These are phyloP conservation scores for Austroboletus novae-zelandiae DNA, from an alignment of 1,284 basidiomycete genomes.

Conservation along the genomic window DNA sequence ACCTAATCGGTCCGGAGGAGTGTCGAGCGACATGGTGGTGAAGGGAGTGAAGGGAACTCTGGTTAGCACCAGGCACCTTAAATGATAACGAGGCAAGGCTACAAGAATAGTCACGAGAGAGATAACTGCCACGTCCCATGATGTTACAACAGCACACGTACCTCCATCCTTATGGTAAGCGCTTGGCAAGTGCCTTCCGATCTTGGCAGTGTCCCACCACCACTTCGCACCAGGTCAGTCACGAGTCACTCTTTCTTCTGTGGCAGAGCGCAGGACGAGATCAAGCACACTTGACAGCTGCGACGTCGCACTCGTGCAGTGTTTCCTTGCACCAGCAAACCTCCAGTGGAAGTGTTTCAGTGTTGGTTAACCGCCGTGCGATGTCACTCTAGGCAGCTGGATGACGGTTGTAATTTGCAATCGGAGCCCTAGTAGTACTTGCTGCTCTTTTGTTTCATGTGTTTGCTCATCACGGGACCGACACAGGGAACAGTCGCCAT, in stretches of 20 bases:
- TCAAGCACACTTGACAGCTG: constrained; percentile 25
- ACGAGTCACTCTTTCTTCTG: neutral
- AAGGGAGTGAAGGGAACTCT: neutral
- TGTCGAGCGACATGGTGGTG: constrained; percentile 8
- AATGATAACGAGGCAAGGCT: neutral
- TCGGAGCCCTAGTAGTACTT: constrained; percentile 14
- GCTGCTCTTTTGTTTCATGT: neutral
- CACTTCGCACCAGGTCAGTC: constrained; percentile 5
- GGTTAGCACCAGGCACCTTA: neutral
- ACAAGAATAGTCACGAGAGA: no score
- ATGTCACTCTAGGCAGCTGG: constrained; percentile 14
- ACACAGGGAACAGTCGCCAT: no score
- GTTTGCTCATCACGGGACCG: neutral
- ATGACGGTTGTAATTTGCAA: constrained; percentile 34
- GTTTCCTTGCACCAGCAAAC: constrained; percentile 16
- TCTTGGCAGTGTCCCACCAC: neutral
- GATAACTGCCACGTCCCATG: no score
- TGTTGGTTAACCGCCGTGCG: constrained; percentile 20
- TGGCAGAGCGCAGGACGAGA: constrained; percentile 21
- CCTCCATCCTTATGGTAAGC: neutral
- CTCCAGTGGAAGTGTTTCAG: constrained; percentile 4
- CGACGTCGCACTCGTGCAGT: constrained; percentile 10
- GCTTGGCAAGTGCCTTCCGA: neutral
- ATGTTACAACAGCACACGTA: no score
- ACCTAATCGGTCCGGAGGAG: neutral